phyloP scores from a whole-genome alignment of 2,329 filamentous ascomycete species.

The Torrubiella hemipterigena region DNA sequence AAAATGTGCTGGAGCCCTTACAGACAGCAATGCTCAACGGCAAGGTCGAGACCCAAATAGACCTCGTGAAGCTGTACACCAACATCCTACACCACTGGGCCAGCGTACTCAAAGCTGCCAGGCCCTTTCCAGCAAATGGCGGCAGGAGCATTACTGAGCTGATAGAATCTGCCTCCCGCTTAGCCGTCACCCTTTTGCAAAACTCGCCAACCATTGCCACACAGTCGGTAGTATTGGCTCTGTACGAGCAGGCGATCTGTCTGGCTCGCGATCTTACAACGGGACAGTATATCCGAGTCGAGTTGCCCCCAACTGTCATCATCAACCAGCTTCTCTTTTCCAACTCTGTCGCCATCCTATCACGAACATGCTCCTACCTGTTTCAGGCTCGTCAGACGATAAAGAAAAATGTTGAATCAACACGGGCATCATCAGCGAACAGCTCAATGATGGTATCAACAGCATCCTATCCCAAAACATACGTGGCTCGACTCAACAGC shows the following conservation, averaged over 20 bases:
- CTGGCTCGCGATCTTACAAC: slow-evolving; percentile 40
- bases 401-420: no score
- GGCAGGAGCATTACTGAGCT: slow-evolving; percentile 27
- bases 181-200: slow-evolving; percentile 50
- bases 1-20: slow-evolving; percentile 35
- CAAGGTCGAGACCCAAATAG: slow-evolving; percentile 37
- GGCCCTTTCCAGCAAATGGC: slow-evolving; percentile 21
- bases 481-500: no score
- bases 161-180: slow-evolving; percentile 36
- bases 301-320: slow-evolving; percentile 53
- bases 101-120: slow-evolving; percentile 27
- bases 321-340: slow-evolving; percentile 63
- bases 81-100: slow-evolving; percentile 51
- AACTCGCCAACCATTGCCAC: slow-evolving; percentile 28
- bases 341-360: slow-evolving; percentile 48
- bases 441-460: no score
- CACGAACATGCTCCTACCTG: slow-evolving; percentile 60
- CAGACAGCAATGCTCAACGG: slow-evolving; percentile 39
- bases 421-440: no score
- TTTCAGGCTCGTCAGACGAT: no score
- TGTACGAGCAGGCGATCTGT: slow-evolving; percentile 51
- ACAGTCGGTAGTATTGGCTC: slow-evolving; percentile 51
- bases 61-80: slow-evolving; percentile 56
- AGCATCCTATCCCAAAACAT: no score
- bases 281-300: slow-evolving; percentile 47